Conservation (phyloP, 805 yeast species). For the Yarrowia osloensis region DNA sequence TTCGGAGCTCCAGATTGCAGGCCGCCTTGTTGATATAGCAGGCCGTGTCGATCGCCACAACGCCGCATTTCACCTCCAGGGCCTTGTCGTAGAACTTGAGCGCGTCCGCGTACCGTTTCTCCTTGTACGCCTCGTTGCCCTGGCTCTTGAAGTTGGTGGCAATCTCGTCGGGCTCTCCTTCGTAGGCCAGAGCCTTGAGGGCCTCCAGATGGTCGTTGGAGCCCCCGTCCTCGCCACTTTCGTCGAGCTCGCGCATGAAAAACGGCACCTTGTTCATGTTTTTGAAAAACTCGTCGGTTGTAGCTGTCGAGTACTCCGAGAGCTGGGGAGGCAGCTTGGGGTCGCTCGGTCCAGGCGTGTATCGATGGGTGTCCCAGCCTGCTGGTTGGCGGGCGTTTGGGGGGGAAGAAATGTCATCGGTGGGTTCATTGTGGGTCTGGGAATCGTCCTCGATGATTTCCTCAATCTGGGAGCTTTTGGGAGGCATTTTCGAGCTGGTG, state of each 20-base stretch:
- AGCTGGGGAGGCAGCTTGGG: slow-evolving; percentile 83
- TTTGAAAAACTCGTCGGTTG: slow-evolving; percentile 68
- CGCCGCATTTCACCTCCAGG: slow-evolving; percentile 65
- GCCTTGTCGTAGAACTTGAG: slow-evolving; percentile 79
- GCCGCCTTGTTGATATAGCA: slow-evolving; percentile 85
- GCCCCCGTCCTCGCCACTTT: slow-evolving; percentile 64
- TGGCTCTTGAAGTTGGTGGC: slow-evolving; percentile 88
- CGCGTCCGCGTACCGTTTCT: slow-evolving; percentile 73
- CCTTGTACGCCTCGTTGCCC: slow-evolving; percentile 84
- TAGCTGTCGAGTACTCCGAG: slow-evolving; percentile 50
- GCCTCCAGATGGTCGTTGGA: slow-evolving; percentile 77
- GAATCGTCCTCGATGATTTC: slow-evolving; percentile 1
- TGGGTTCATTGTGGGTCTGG: not conserved
- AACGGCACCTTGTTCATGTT: slow-evolving; percentile 86
- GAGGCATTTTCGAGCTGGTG: not conserved
- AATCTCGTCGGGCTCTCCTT: slow-evolving; percentile 91
- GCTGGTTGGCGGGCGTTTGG: not conserved
- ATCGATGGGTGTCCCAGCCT: slow-evolving; percentile 40
- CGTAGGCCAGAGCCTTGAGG: slow-evolving; percentile 84
- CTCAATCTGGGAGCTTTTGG: not conserved
- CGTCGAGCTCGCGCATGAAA: slow-evolving; percentile 87
- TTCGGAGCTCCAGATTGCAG: slow-evolving; percentile 80
- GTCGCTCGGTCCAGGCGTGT: slow-evolving; percentile 56
- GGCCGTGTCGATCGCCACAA: slow-evolving; percentile 56
- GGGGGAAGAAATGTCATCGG: not conserved